Base-by-base conservation (phyloP, 1,284 basidiomycete genomes). In the Puccinia brachypodii region DNA sequence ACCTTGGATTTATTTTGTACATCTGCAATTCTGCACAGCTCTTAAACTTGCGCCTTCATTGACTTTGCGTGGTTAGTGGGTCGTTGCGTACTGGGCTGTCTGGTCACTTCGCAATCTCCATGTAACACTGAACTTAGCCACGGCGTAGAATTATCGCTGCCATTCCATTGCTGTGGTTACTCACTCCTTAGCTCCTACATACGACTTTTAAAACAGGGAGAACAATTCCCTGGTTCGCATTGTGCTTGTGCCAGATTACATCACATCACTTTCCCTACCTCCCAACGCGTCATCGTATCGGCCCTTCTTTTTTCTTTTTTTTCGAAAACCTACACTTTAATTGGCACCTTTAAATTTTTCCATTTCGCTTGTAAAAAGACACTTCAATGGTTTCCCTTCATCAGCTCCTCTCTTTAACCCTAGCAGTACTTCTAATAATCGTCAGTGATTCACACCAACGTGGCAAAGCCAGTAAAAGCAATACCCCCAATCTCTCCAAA, bases 311-410 rank as follows among this genome's bases (percentile, higher is more conserved):
- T 56, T 2, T 25, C 53, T 33, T 19, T 16, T n/a, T n/a, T n/a
- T n/a, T n/a, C n/a, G n/a, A n/a, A n/a, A 62, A 62, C 2, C 64
- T n/a, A 0, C 16, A 36, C 64, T 8, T 9, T 9, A 1, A 42
- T 38, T 1, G 25, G 31, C 31, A 7, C n/a, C n/a, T 3, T 36
- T 19, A 13, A 1, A 16, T 33, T 66, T 42, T 42, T 42, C 16
- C 4, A 16, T 66, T 66, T 42, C 38, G 1, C 64, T 40, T 42
- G 64, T 66, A 66, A n/a, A 64, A 42, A 3, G 8, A 19, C 19
- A 40, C 3, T 13, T 68, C 64, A 44, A 68, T 68, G 64, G 64
- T 68, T 38, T 68, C 22, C 22, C 36, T 68, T 68, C 40, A 68
- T 40, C 38, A 68, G 64, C 25, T 68, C 40, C 9, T 25, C 16